Conservation (phyloP, 768 basidiomycete genomes). For the Calocybe indica region DNA sequence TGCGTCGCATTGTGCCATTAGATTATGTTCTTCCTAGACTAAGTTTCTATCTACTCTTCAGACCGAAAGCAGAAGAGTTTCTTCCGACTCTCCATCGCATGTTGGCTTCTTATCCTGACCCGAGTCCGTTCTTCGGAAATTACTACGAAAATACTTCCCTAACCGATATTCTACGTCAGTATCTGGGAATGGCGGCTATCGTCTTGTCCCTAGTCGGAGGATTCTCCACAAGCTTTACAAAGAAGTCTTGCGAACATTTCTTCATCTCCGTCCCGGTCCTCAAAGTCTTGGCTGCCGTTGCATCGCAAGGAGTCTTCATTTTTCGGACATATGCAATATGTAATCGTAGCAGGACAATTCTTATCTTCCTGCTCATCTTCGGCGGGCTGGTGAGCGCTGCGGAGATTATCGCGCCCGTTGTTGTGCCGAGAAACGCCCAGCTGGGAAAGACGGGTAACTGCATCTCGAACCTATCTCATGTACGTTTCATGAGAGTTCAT, state of each 20-base stretch:
- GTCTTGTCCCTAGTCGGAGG: slow-evolving; percentile 11
- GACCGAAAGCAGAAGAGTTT: slow-evolving; percentile 12
- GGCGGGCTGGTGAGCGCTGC: slow-evolving; percentile 12
- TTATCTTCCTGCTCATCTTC: slow-evolving; percentile 12
- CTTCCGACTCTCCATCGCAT: slow-evolving; percentile 10
- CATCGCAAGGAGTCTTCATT: slow-evolving; percentile 14
- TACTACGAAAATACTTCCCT: neutral
- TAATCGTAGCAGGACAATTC: slow-evolving; percentile 5
- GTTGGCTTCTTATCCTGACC: slow-evolving; percentile 12
- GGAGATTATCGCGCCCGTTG: slow-evolving; percentile 13
- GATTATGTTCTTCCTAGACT: neutral
- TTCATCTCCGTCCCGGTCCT: slow-evolving; percentile 12
- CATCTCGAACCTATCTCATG: slow-evolving; percentile 13
- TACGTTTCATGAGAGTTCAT: neutral
- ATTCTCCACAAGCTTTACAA: slow-evolving; percentile 11
- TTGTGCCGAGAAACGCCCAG: slow-evolving; percentile 12
- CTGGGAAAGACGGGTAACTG: slow-evolving; percentile 12
- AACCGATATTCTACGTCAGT: slow-evolving; percentile 2
- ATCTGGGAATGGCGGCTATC: slow-evolving; percentile 14
- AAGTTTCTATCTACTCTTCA: neutral
- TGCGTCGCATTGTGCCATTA: neutral
- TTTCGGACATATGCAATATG: slow-evolving; percentile 16
- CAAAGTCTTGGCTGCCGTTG: slow-evolving; percentile 15
- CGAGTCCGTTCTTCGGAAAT: slow-evolving; percentile 4
- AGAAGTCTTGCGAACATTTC: slow-evolving; percentile 7